Conservation (phyloP, 331 rosid genomes). For the Quercus phellos region DNA sequence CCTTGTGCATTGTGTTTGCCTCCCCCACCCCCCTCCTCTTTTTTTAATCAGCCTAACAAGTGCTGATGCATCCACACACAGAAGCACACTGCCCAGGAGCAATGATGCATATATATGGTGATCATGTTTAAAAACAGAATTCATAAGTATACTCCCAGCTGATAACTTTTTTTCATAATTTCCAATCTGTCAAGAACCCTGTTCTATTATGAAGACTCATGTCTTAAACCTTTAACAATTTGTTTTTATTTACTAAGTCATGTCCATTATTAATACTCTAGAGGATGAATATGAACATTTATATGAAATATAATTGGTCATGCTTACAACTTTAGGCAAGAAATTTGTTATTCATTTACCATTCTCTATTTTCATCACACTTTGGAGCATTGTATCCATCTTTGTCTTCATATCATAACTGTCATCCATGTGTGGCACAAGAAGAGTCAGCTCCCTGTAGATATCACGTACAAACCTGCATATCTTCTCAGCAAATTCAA, state of each 20-base stretch:
- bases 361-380: conserved; percentile 89
- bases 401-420: conserved; percentile 68
- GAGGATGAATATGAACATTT: neutral
- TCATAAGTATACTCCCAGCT: neutral
- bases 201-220: neutral
- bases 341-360: conserved; percentile 40
- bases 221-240: neutral
- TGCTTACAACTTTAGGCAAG: conserved; percentile 13
- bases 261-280: neutral
- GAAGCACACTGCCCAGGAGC: neutral
- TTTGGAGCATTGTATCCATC: conserved; percentile 93
- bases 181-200: neutral
- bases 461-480: conserved; percentile 86
- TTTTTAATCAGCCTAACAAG: neutral
- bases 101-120: neutral
- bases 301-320: neutral
- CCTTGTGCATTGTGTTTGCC: too few species aligned
- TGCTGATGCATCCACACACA: neutral
- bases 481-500: conserved; percentile 73
- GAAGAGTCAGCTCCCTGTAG: conserved; percentile 80
- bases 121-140: neutral
- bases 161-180: neutral
- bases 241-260: neutral
- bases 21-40: too few species aligned
- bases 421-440: conserved; percentile 85